These are phyloP conservation scores for Seiridium unicorne DNA, from an alignment of 2,329 filamentous ascomycete species.

Conservation along the genomic window DNA sequence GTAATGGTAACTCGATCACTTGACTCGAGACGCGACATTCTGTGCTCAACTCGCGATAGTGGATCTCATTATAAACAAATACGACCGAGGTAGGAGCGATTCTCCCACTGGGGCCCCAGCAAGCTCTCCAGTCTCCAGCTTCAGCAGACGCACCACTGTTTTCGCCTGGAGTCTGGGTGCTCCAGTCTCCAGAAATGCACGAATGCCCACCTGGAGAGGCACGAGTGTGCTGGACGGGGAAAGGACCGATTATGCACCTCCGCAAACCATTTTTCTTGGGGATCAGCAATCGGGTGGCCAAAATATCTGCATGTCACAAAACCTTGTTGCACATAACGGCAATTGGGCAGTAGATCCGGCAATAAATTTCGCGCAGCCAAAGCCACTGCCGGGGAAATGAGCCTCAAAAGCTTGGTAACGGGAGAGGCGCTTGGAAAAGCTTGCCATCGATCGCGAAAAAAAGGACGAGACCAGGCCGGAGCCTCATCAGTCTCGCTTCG, in stretches of 20 bases:
- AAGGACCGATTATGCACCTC: conserved; percentile 2
- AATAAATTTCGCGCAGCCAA: background rate
- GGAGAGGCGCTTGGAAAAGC: background rate
- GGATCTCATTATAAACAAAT: conserved; percentile 7
- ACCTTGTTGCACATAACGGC: background rate
- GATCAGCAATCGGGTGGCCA: background rate
- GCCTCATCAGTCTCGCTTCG: background rate
- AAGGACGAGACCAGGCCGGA: background rate
- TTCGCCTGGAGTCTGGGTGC: conserved; percentile 6
- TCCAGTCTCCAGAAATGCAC: conserved; percentile 3
- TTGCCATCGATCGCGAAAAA: background rate
- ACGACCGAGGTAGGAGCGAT: conserved; percentile 14
- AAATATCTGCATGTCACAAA: background rate
- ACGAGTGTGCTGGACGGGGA: conserved; percentile 1
- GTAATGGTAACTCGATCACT: conserved; percentile 2
- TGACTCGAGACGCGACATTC: conserved; percentile 8
- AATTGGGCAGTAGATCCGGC: background rate
- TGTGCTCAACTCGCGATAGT: conserved; percentile 5
- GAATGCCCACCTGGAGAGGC: background rate
- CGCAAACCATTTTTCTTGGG: background rate
- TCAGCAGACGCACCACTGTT: background rate
- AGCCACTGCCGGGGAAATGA: background rate
- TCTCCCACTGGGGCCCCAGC: conserved; percentile 14
- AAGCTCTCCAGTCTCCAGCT: conserved; percentile 7
- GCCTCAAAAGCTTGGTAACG: conserved; percentile 1